A percentile compares a stretch with the other conserved stretches of the same genome.
Conservation (phyloP, 768 basidiomycete species). For the Pulveroboletus ravenelii region DNA sequence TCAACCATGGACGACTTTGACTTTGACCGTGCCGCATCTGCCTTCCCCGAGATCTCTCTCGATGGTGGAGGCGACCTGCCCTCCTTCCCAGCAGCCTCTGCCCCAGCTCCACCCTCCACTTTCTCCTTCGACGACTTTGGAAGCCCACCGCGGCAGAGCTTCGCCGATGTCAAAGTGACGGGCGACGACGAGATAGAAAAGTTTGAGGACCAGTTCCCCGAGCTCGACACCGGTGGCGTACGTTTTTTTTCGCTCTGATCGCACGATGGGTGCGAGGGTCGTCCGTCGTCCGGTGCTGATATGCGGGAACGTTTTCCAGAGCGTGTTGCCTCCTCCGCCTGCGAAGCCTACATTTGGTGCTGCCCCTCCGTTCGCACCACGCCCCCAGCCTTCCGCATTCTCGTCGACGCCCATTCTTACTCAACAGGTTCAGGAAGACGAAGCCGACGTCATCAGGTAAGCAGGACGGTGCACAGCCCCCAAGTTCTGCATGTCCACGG, state of each 20-base stretch:
- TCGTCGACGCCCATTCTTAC: slow-evolving; percentile 71
- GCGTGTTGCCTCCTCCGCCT: slow-evolving; percentile 30
- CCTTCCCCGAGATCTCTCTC: slow-evolving; percentile 80
- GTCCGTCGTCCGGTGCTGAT: slow-evolving; percentile 1
- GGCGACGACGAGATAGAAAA: slow-evolving; percentile 82
- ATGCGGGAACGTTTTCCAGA: slow-evolving; percentile 13
- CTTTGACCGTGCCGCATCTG: slow-evolving; percentile 75
- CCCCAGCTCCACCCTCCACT: slow-evolving; percentile 33
- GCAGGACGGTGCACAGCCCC: slow-evolving; percentile 8
- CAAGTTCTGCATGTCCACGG: too few relatives aligned
- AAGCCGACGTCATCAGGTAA: slow-evolving; percentile 83
- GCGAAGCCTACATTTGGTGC: slow-evolving; percentile 44
- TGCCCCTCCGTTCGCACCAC: slow-evolving; percentile 62
- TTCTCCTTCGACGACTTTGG: slow-evolving; percentile 72
- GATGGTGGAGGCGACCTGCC: slow-evolving; percentile 61
- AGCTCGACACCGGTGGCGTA: slow-evolving; percentile 54
- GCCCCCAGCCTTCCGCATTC: slow-evolving; percentile 66
- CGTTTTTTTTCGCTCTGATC: slow-evolving; percentile 9
- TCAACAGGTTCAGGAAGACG: slow-evolving; percentile 67
- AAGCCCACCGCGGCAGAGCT: slow-evolving; percentile 35
- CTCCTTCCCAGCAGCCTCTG: slow-evolving; percentile 31
- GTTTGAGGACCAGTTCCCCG: slow-evolving; percentile 84
- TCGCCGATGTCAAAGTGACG: slow-evolving; percentile 69
- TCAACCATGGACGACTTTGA: slow-evolving; percentile 58
- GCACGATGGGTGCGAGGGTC: slow-evolving; percentile 11